These are phyloP conservation scores for Gillenia trifoliata DNA, from an alignment of 306 rosid species.

Conservation along the genomic window DNA sequence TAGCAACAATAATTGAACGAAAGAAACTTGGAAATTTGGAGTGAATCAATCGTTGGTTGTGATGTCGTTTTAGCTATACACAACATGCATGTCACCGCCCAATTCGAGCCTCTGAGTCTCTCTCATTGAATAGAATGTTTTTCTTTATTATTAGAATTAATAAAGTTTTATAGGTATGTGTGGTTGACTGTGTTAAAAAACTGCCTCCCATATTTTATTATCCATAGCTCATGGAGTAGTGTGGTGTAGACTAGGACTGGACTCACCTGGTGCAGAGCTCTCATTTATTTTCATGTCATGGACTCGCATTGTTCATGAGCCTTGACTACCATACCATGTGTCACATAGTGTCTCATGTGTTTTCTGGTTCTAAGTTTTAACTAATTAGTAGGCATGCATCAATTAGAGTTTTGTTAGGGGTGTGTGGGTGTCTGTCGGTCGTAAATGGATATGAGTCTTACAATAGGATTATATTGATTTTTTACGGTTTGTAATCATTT, in stretches of 20 bases:
- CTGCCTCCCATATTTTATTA: background rate
- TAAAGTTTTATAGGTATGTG: background rate
- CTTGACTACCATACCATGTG: background rate
- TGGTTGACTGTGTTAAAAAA: background rate
- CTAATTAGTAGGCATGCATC: background rate
- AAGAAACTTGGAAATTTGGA: background rate
- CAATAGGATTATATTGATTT: too few species aligned
- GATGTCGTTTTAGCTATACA: background rate
- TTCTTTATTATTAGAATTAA: too few species aligned
- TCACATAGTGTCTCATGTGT: background rate
- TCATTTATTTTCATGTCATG: constrained; percentile 2
- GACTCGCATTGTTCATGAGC: background rate
- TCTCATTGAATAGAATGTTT: constrained; percentile 10
- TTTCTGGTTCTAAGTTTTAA: background rate
- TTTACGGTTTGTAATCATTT: too few species aligned
- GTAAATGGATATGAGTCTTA: too few species aligned
- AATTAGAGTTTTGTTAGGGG: too few species aligned
- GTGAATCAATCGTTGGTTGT: background rate
- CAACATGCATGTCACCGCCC: too few species aligned
- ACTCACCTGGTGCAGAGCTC: background rate
- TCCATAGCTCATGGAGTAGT: background rate
- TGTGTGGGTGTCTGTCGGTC: too few species aligned
- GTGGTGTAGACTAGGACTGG: background rate
- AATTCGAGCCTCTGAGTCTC: background rate
- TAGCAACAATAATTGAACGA: constrained; percentile 6